A percentile compares a stretch with the other conserved stretches of the same genome.
Conservation (phyloP, 805 yeast genomes). For the Cyberlindnera maclurae region DNA sequence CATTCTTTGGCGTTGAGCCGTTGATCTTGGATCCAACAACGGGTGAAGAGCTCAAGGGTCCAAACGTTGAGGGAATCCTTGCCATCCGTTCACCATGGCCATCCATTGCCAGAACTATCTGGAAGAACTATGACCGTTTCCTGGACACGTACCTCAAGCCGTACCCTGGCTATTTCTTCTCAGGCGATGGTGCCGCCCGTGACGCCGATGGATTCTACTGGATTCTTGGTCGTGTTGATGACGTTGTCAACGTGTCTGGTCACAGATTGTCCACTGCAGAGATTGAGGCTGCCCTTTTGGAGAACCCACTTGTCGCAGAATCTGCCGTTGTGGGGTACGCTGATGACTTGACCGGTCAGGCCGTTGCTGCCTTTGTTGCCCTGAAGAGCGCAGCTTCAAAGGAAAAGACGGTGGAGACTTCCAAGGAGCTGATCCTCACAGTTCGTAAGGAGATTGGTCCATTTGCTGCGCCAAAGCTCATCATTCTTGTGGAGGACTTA, state of each 20-base stretch:
- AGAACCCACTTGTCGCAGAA: conserved; percentile 64
- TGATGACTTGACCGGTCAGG: conserved; percentile 82
- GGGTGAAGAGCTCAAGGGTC: conserved; percentile 62
- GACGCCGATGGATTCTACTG: conserved; percentile 80
- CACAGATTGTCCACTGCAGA: conserved; percentile 87
- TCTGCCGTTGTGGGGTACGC: conserved; percentile 79
- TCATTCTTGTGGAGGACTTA: conserved; percentile 65
- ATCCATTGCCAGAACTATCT: conserved; percentile 76
- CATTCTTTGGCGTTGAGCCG: conserved; percentile 76
- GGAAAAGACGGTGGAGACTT: conserved; percentile 31
- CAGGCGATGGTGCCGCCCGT: conserved; percentile 88
- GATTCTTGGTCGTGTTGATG: conserved; percentile 84
- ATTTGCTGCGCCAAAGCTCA: conserved; percentile 76
- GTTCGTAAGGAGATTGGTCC: conserved; percentile 81
- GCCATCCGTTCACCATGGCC: conserved; percentile 76
- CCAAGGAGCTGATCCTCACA: conserved; percentile 58
- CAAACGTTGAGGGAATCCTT: conserved; percentile 75
- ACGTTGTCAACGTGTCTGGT: conserved; percentile 82
- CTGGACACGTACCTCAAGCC: conserved; percentile 79
- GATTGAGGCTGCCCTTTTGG: conserved; percentile 76
- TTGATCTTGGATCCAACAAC: conserved; percentile 66
- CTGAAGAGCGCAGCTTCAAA: conserved; percentile 41
- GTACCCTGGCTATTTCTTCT: conserved; percentile 74
- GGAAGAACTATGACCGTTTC: conserved; percentile 68
- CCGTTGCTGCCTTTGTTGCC: conserved; percentile 76